These are phyloP conservation scores for Zygotorulaspora sp. DNA, from an alignment of 805 yeast genomes.

Conservation along the genomic window DNA sequence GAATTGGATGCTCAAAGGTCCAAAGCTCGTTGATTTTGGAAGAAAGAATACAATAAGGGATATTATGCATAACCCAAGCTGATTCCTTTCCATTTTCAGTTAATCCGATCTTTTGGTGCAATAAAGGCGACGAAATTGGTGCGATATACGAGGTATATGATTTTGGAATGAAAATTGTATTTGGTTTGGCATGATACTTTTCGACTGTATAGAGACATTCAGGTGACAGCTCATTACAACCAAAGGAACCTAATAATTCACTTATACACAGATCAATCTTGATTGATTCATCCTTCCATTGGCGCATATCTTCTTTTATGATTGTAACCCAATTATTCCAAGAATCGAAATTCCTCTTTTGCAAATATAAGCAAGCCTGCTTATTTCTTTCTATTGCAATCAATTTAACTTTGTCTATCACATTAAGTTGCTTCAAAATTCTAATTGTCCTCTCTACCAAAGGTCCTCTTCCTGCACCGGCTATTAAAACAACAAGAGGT, in stretches of 20 bases:
- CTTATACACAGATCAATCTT: slow-evolving; percentile 62
- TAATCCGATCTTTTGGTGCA: slow-evolving; percentile 38
- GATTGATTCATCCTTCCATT: slow-evolving; percentile 39
- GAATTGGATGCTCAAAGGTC: slow-evolving; percentile 54
- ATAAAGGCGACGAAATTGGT: slow-evolving; percentile 60
- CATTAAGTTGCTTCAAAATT: slow-evolving; percentile 37
- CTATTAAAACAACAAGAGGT: slow-evolving; percentile 47
- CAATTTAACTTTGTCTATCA: slow-evolving; percentile 31
- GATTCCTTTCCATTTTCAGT: slow-evolving; percentile 34
- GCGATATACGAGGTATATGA: slow-evolving; percentile 55
- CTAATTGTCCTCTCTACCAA: slow-evolving; percentile 52
- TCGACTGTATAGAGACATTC: slow-evolving; percentile 59
- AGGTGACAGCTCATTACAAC: slow-evolving; percentile 86
- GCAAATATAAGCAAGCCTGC: slow-evolving; percentile 50
- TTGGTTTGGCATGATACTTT: slow-evolving; percentile 35
- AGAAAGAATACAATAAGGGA: slow-evolving; percentile 43
- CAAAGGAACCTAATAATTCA: slow-evolving; percentile 85
- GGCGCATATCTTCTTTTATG: slow-evolving; percentile 55
- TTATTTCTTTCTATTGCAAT: slow-evolving; percentile 71
- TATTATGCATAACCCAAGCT: slow-evolving; percentile 44
- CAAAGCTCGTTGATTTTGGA: slow-evolving; percentile 51
- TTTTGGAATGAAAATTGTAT: slow-evolving; percentile 59
- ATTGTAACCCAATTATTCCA: slow-evolving; percentile 56
- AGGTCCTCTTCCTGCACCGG: slow-evolving; percentile 91
- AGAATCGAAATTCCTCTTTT: slow-evolving; percentile 42